Evolutionary conservation across 768 basidiomycete genomes (phyloP).

Genomic region (Dictyophora rubrovolvata): DNA sequence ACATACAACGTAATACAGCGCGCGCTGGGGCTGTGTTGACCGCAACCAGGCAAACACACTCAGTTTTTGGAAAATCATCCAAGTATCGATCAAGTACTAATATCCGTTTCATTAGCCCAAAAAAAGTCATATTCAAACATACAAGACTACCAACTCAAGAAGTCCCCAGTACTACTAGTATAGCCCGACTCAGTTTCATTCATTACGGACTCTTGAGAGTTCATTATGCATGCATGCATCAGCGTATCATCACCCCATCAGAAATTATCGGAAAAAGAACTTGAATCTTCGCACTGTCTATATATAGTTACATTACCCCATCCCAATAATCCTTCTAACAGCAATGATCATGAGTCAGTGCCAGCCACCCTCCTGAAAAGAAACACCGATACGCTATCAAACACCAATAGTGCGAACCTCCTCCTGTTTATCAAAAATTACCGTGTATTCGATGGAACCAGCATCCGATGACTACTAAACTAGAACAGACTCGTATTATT

Average conservation of each 20-base stretch:
- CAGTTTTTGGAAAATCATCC: too few relatives aligned
- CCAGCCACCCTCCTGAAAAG: too few relatives aligned
- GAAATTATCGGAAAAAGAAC: too few relatives aligned
- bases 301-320: not conserved
- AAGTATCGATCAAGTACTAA: not conserved
- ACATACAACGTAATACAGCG: too few relatives aligned
- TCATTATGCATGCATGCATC: not conserved
- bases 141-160: not conserved
- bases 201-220: not conserved
- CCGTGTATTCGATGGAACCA: too few relatives aligned
- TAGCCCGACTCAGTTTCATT: not conserved
- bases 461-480: too few relatives aligned
- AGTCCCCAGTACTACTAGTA: too few relatives aligned
- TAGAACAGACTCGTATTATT: too few relatives aligned
- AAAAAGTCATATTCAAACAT: not conserved
- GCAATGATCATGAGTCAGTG: too few relatives aligned
- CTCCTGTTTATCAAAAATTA: too few relatives aligned
- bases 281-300: not conserved
- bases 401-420: too few relatives aligned
- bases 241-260: not conserved
- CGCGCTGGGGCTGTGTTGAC: not conserved
- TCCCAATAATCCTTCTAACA: not conserved
- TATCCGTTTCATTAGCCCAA: not conserved
- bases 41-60: not conserved
- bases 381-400: too few relatives aligned